phyloP scores from a whole-genome alignment of 495 filamentous ascomycete genomes.

The Tuber melanosporum region DNA sequence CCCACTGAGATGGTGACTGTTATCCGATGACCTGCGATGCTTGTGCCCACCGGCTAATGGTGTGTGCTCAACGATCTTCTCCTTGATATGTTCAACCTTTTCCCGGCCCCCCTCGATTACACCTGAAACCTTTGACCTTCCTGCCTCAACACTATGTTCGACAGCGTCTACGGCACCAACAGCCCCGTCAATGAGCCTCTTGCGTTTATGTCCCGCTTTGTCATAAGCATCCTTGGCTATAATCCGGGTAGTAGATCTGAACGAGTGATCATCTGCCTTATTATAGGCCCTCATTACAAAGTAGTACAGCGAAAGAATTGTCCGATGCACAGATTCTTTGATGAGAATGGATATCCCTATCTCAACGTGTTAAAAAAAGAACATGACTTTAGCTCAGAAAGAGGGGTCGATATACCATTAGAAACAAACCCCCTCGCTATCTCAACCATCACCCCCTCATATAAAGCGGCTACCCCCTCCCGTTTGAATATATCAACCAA shows the following conservation, averaged over 20 bases:
- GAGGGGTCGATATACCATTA: conserved; percentile 49
- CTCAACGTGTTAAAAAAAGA: conserved; percentile 13
- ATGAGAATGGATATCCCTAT: conserved; percentile 73
- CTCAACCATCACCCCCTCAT: conserved; percentile 70
- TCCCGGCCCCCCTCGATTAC: conserved; percentile 17
- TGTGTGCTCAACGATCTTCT: conserved; percentile 22
- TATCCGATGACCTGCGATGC: conserved; percentile 7
- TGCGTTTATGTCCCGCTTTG: conserved; percentile 26
- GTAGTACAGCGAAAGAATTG: conserved; percentile 65
- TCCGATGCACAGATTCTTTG: conserved; percentile 72
- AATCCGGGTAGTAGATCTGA: conserved; percentile 29
- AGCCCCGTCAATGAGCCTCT: conserved; percentile 32
- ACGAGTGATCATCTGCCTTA: conserved; percentile 31
- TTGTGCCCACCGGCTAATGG: conserved; percentile 17
- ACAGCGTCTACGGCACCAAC: conserved; percentile 25
- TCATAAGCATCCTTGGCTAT: conserved; percentile 32
- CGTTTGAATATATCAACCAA: conserved; percentile 23
- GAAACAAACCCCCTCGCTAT: conserved; percentile 78
- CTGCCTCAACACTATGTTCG: conserved; percentile 21
- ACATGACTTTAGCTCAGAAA: neutral
- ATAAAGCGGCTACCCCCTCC: conserved; percentile 66
- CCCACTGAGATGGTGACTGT: conserved; percentile 9
- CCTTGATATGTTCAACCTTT: conserved; percentile 17
- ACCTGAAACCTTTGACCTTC: conserved; percentile 22
- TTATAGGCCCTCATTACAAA: conserved; percentile 42